Conservation (phyloP, 495 filamentous ascomycete species). For the Hypoxylon fragiforme region DNA sequence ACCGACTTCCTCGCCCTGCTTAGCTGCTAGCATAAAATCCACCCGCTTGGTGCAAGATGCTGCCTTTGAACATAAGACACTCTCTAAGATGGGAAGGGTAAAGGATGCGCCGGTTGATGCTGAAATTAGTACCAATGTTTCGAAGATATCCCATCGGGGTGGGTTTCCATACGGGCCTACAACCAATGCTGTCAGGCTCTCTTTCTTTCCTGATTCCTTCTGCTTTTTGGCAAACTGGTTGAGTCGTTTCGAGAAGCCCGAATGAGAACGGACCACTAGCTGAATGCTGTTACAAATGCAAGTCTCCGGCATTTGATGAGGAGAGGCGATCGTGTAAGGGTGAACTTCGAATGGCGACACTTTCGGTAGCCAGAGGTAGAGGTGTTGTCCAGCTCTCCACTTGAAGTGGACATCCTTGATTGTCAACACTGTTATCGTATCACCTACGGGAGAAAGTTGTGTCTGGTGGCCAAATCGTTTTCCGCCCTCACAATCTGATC, state of each 20-base stretch:
- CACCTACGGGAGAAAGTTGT: slow-evolving; percentile 62
- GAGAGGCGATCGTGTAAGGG: slow-evolving; percentile 75
- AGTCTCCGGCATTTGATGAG: slow-evolving; percentile 46
- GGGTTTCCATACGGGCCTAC: slow-evolving; percentile 62
- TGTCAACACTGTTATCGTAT: slow-evolving; percentile 67
- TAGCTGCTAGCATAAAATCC: slow-evolving; percentile 75
- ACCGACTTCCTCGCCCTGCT: slow-evolving; percentile 64
- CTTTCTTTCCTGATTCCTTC: slow-evolving; percentile 36
- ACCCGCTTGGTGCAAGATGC: slow-evolving; percentile 64
- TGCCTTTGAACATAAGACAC: slow-evolving; percentile 46
- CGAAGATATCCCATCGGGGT: slow-evolving; percentile 60
- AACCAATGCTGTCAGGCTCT: slow-evolving; percentile 51
- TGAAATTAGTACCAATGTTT: slow-evolving; percentile 61
- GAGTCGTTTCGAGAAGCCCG: slow-evolving; percentile 70
- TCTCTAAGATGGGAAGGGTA: slow-evolving; percentile 59
- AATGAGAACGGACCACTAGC: slow-evolving; percentile 70
- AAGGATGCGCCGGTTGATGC: slow-evolving; percentile 62
- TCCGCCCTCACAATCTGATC: slow-evolving; percentile 44
- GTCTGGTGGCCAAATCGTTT: slow-evolving; percentile 59
- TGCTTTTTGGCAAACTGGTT: slow-evolving; percentile 63
- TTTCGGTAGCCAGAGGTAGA: slow-evolving; percentile 72
- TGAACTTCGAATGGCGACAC: slow-evolving; percentile 73
- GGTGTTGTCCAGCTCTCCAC: slow-evolving; percentile 79
- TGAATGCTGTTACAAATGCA: slow-evolving; percentile 65
- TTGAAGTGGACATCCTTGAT: slow-evolving; percentile 68